These are phyloP conservation scores for Naegleria fowleri DNA, from an alignment of 208 protist species.

Conservation along the genomic window DNA sequence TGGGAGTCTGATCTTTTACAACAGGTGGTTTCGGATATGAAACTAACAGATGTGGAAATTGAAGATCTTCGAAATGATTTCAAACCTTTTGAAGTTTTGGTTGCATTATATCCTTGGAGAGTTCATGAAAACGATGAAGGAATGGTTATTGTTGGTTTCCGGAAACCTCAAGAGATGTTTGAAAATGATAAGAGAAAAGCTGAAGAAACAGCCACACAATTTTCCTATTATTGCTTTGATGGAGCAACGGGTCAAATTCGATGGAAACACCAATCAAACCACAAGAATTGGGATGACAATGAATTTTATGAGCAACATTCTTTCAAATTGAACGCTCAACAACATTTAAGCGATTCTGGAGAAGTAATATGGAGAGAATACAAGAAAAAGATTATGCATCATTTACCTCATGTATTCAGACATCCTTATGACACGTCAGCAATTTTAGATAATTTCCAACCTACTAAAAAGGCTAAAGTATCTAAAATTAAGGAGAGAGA, in stretches of 20 bases:
- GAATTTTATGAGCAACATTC: neutral
- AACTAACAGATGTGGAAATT: neutral
- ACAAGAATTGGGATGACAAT: conserved; percentile 8
- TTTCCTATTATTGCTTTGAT: conserved; percentile 62
- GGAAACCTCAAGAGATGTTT: conserved; percentile 36
- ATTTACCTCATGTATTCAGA: conserved; percentile 12
- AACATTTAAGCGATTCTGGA: conserved; percentile 32
- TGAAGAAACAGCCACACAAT: conserved; percentile 35
- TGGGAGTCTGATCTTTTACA: neutral
- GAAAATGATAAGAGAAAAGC: neutral
- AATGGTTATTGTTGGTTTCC: conserved; percentile 54
- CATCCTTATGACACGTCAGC: neutral
- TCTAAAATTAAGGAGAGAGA: conserved; percentile 56
- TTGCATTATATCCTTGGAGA: conserved; percentile 66
- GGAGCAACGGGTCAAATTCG: conserved; percentile 55
- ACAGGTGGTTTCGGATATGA: neutral
- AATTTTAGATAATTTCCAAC: neutral
- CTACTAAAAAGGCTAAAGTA: neutral
- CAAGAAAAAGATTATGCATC: neutral
- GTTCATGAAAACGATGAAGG: conserved; percentile 64
- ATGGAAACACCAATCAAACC: conserved; percentile 62
- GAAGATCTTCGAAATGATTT: neutral
- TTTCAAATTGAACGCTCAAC: neutral
- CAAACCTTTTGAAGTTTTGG: conserved; percentile 44
- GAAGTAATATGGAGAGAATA: conserved; percentile 27